Conservation (phyloP, 78 protist genomes). For the Diacronema lutheri region DNA sequence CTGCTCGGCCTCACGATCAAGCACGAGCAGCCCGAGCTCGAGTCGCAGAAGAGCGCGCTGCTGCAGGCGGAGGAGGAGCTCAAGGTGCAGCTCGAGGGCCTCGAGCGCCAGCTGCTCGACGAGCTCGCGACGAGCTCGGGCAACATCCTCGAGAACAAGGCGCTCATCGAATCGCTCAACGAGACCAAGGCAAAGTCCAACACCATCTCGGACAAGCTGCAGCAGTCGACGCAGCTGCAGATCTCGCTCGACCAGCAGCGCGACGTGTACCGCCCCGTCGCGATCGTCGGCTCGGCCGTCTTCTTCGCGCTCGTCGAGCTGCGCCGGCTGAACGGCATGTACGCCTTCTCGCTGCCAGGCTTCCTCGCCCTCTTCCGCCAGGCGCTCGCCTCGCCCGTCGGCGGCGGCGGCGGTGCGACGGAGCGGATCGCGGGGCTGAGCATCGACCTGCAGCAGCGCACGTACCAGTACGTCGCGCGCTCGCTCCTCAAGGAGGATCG, state of each 20-base stretch:
- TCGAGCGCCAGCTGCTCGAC: slow-evolving; percentile 68
- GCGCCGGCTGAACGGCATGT: slow-evolving; percentile 66
- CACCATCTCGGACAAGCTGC: slow-evolving; percentile 53
- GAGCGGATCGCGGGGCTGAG: slow-evolving; percentile 3
- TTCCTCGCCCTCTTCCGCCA: slow-evolving; percentile 30
- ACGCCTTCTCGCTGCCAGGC: slow-evolving; percentile 62
- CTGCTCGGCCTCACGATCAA: slow-evolving; percentile 66
- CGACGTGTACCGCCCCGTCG: slow-evolving; percentile 66
- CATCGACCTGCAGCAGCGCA: background rate
- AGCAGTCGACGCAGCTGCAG: slow-evolving; percentile 38
- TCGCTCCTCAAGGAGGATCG: slow-evolving; percentile 78
- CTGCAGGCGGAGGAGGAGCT: slow-evolving; percentile 71
- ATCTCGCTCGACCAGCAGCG: slow-evolving; percentile 66
- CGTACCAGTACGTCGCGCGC: slow-evolving; percentile 41
- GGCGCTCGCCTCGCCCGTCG: background rate
- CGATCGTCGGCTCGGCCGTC: slow-evolving; percentile 46
- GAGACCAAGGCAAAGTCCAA: slow-evolving; percentile 55
- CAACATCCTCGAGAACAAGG: slow-evolving; percentile 74
- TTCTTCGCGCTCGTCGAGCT: slow-evolving; percentile 64
- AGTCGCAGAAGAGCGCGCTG: slow-evolving; percentile 45
- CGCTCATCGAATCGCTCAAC: slow-evolving; percentile 67
- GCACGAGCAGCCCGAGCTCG: slow-evolving; percentile 77
- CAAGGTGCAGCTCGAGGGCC: slow-evolving; percentile 54
- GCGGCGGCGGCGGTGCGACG: background rate
- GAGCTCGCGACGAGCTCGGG: slow-evolving; percentile 64